Base-by-base conservation (phyloP, 2,329 filamentous ascomycete species). In the Botryotinia calthae region DNA sequence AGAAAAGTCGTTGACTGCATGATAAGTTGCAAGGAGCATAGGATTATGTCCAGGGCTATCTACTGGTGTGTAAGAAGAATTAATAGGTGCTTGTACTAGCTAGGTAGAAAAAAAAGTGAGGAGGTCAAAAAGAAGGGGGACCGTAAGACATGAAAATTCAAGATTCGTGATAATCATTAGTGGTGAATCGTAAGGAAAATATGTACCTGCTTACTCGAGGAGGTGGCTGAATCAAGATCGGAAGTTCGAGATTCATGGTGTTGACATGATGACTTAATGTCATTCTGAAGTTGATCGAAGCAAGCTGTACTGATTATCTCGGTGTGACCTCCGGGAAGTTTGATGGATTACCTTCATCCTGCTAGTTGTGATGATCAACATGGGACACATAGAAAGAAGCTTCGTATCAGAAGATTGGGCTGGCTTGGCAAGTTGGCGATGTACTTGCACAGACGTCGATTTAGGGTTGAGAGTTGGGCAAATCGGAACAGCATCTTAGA, bases 381-480 rank as follows among this genome's bases (percentile, higher is more conserved):
- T n/a, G 10, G 40, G 16, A 34, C 59, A 44, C n/a, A 46, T 22
- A 28, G 7, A 34, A 34, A 61, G 54, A 70, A 70, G 40, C 56
- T 59, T 71, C 40, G 67, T 70, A 70, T 70, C 68, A 70, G 40
- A 69, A 61, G 48, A 44, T 46, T 62, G 67, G 16, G 40, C 28
- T 28, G 28, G 7, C 65, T 56, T 31, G 42, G 51, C 31, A 56
- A 62, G 37, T 51, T 54, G 16, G 34, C 25, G 25, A 54, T 54
- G 16, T 28, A 68, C 70, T 74, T 75, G 75, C 77, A 77, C 77
- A 75, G 77, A 79, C 77, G 77, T 78, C 76, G 74, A 74, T 54
- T 75, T 78, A 75, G 74, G 75, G 73, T 77, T 76, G 72, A 66
- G 67, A 64, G 73, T 25, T n/a, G 8, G 31, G 46, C 46, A 67